These are phyloP conservation scores for Salmacisia buchloeana DNA, from an alignment of 1,284 basidiomycete genomes.

Conservation along the genomic window DNA sequence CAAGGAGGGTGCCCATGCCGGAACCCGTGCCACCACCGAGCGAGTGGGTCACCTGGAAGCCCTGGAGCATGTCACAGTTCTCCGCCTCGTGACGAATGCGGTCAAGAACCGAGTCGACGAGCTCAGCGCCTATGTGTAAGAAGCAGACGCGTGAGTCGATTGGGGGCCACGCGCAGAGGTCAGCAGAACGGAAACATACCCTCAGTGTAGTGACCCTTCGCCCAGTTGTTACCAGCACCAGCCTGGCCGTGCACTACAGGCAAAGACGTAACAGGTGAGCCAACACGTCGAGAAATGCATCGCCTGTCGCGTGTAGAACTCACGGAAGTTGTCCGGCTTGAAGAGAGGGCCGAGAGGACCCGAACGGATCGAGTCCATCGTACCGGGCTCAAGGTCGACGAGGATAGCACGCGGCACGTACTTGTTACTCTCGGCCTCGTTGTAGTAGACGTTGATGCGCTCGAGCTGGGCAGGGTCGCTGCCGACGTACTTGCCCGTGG, in stretches of 20 bases:
- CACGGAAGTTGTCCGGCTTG: slow-evolving; percentile 71
- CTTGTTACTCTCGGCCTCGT: slow-evolving; percentile 55
- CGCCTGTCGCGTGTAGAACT: slow-evolving; percentile 5
- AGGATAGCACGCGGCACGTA: slow-evolving; percentile 94
- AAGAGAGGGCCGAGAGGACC: slow-evolving; percentile 70
- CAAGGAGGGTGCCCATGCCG: slow-evolving; percentile 42
- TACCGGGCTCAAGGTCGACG: slow-evolving; percentile 84
- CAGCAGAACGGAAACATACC: slow-evolving; percentile 16
- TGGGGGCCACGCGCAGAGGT: neutral
- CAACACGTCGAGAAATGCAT: neutral
- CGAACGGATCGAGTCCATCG: slow-evolving; percentile 65
- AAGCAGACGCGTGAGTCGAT: neutral
- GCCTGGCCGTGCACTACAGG: slow-evolving; percentile 56
- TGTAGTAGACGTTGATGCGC: slow-evolving; percentile 63
- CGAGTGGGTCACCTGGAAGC: slow-evolving; percentile 87
- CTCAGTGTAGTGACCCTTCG: slow-evolving; percentile 59
- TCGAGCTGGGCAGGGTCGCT: slow-evolving; percentile 92
- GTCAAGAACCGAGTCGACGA: slow-evolving; percentile 74
- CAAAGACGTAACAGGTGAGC: neutral
- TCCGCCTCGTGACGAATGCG: slow-evolving; percentile 57
- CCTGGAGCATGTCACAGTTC: slow-evolving; percentile 78
- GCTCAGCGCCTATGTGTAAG: slow-evolving; percentile 60
- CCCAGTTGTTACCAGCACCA: slow-evolving; percentile 85
- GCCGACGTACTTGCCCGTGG: slow-evolving; percentile 83
- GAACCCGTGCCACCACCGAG: slow-evolving; percentile 72